phyloP scores from a whole-genome alignment of 257 asterid species.

The Salvia hispanica region DNA sequence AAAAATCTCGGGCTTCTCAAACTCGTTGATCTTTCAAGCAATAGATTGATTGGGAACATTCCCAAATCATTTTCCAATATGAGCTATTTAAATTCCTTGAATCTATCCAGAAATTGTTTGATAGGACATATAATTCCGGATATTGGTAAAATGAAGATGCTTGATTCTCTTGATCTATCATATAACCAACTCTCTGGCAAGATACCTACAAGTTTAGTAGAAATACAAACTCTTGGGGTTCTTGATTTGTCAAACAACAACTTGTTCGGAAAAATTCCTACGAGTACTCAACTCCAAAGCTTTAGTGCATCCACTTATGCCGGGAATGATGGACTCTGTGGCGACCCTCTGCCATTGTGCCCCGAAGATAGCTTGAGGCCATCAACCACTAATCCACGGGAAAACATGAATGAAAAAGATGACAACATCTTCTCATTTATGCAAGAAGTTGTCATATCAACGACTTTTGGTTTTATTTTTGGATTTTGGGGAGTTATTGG shows the following conservation, averaged over 20 bases:
- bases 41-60: no score
- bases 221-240: conserved; percentile 13
- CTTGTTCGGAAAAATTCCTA: conserved; percentile 25
- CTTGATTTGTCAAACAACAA: conserved; percentile 33
- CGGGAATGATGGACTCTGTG: conserved; percentile 19
- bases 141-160: conserved; percentile 39
- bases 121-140: conserved; percentile 31
- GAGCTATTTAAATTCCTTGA: conserved; percentile 32
- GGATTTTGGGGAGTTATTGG: conserved; percentile 44
- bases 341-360: no score
- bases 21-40: no score
- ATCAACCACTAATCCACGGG: no score
- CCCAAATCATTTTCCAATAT: background rate
- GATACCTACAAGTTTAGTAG: conserved; percentile 34
- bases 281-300: conserved; percentile 37
- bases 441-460: no score
- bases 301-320: conserved; percentile 34
- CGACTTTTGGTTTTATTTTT: background rate
- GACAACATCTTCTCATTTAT: no score
- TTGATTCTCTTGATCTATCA: conserved; percentile 45
- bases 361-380: no score
- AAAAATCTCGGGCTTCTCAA: no score
- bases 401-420: no score
- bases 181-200: conserved; percentile 35
- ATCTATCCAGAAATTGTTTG: conserved; percentile 40